Base-by-base conservation (phyloP, 352 stramenopile species). In the Globisporangium middletonii region DNA sequence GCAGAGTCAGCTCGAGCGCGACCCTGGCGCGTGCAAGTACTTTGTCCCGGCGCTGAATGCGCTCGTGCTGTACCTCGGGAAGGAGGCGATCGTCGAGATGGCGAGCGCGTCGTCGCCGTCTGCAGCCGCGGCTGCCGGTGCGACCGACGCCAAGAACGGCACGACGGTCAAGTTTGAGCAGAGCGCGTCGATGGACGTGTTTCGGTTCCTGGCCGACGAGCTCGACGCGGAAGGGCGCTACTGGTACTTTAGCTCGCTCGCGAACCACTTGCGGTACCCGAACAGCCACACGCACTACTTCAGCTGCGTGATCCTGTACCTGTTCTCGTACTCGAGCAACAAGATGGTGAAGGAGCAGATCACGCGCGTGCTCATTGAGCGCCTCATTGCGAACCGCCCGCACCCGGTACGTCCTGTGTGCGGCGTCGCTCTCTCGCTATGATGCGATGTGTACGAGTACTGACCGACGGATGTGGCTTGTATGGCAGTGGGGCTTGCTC, bases 271-370 rank as follows among this genome's bases (percentile, higher is more conserved):
- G 55, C 89, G 97, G 26, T 99, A 98, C 75, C 97, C 97, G 38
- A 99, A 98, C 69, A 98, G 88, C 70, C 96, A 99, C 80, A 99
- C 97, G 50, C 96, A 99, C 77, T 99, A 99, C 77, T 99, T 99
- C 65, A 98, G 92, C 59, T 99, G 94, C 73, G 94, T 99, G 2
- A 96, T 99, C 71, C 82, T 99, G 11, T 99, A 98, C 68, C 74
- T 99, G 19, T 99, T 99, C 68, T 98, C 92, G 58, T 97, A 99
- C 64, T 96, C 94, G 35, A 96, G 77, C 59, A 94, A 93, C 71
- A 97, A 99, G 62, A 90, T 92, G 64, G 92, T 99, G 15, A 98
- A 98, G 77, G 97, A 99, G 73, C 85, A 96, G 71, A 98, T 99
- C 49, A 99, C 97, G 43, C 86, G 97, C 55, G 97, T 99, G 35